Conservation (phyloP, 768 basidiomycete genomes). For the Leucosporidium yakuticum region DNA sequence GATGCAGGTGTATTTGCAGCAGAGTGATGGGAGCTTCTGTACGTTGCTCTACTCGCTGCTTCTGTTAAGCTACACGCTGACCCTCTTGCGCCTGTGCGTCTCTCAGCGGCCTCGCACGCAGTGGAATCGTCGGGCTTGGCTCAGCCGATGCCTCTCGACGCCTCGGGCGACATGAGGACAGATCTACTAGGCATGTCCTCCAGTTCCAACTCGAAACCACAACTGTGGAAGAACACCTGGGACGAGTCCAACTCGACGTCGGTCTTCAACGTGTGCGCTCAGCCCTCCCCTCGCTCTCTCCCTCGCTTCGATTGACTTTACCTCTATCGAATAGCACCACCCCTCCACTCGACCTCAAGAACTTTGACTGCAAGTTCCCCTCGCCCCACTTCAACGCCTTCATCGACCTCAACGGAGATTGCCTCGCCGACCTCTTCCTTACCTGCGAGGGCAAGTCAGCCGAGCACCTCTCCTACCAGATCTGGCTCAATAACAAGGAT, state of each 20-base stretch:
- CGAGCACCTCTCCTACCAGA: constrained; percentile 65
- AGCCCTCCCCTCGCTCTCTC: background rate
- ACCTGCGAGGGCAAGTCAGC: constrained; percentile 60
- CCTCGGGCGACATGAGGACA: constrained; percentile 80
- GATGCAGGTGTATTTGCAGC: constrained; percentile 64
- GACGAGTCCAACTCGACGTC: constrained; percentile 54
- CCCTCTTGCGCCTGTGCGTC: background rate
- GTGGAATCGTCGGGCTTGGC: constrained; percentile 61
- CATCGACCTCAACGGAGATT: constrained; percentile 91
- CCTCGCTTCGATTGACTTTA: background rate
- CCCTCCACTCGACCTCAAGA: constrained; percentile 24
- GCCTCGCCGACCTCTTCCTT: constrained; percentile 86
- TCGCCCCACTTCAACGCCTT: constrained; percentile 92
- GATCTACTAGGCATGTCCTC: constrained; percentile 70
- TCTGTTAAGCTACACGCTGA: background rate
- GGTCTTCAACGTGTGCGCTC: constrained; percentile 62
- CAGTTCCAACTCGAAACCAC: constrained; percentile 43
- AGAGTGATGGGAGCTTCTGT: constrained; percentile 41
- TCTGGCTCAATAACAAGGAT: constrained; percentile 83
- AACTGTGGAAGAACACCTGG: constrained; percentile 78
- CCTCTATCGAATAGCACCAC: background rate
- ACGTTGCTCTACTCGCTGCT: background rate
- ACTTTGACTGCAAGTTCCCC: constrained; percentile 58
- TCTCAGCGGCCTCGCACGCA: constrained; percentile 11
- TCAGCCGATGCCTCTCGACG: constrained; percentile 81